Evolutionary conservation across 495 filamentous ascomycete genomes (phyloP).

Genomic region (Neurospora sp.): DNA sequence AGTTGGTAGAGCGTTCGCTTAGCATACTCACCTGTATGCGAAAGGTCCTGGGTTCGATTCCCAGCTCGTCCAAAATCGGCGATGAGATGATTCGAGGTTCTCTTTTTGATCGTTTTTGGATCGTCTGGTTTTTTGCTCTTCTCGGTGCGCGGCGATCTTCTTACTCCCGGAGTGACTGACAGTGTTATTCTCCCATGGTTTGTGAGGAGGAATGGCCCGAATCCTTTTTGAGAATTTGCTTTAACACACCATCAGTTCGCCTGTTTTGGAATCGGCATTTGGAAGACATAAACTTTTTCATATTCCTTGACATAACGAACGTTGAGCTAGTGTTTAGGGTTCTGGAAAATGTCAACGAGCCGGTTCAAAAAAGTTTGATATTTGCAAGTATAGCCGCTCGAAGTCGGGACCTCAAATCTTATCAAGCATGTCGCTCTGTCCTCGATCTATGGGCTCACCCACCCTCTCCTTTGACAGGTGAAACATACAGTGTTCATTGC

Average conservation of each 20-base stretch:
- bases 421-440: background rate
- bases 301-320: too few relatives aligned
- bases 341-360: background rate
- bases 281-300: too few relatives aligned
- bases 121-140: too few relatives aligned
- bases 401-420: background rate
- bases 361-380: background rate
- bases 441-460: background rate
- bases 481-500: background rate
- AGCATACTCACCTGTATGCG: background rate
- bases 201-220: too few relatives aligned
- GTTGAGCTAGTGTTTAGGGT: background rate
- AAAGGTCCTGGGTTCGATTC: background rate
- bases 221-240: background rate
- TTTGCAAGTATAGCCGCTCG: background rate
- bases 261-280: too few relatives aligned
- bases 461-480: background rate
- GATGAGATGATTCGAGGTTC: too few relatives aligned
- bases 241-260: too few relatives aligned
- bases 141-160: too few relatives aligned
- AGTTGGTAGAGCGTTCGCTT: background rate
- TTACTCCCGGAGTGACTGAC: too few relatives aligned
- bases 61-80: too few relatives aligned
- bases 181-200: too few relatives aligned
- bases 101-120: too few relatives aligned